Evolutionary conservation across 306 rosid genomes (phyloP), one percentile per base, ranked within the genome.

Genomic region (Castanopsis chinensis): DNA sequence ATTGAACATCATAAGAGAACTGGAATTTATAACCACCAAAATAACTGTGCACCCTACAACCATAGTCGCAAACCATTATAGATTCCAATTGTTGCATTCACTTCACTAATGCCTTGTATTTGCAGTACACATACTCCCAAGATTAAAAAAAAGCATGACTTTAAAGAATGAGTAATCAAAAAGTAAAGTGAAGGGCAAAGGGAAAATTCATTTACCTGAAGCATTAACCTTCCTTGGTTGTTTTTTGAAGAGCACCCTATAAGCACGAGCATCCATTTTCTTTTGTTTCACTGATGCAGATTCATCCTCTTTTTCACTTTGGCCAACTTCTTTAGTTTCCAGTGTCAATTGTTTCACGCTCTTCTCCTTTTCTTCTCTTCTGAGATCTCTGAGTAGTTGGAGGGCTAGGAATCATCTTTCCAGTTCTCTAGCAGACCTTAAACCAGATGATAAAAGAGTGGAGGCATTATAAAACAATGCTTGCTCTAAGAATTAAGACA

Each of bases 311-410:
- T 81, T 86, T 45, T 70, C 86, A 58, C 80, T 76, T 74, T 73
- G 78, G 25, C 71, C 67, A 55, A 81, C 81, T 85, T 86, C 87
- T 63, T 41, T 69, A 32, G 88, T 79, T 78, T 69, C 92, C 63
- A 81, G 43, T 19, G 77, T 81, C 86, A 88, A 67, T 53, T 83
- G 85, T 73, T 55, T 69, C 72, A 85, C 83, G 76, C 79, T 84
- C 87, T 87, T 89, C 88, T 90, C 90, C 67, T 84, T 88, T 30
- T 61, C 76, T 65, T 70, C 88, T 79, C 71, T 81, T 60, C 65
- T 85, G 33, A 45, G 82, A 25, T 25, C 27, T 25, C 27, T 25
- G 27, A 25, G 27, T 25, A 25, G 1, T 25, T 25, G 27, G 27
- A 25, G 27, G 27, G 27, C 27, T 25, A 25, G 27, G 1, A 25